A percentile compares a stretch with the other conserved stretches of the same genome.
Evolutionary conservation across 352 stramenopile genomes (phyloP).

Genomic region (Globisporangium perplexum): DNA sequence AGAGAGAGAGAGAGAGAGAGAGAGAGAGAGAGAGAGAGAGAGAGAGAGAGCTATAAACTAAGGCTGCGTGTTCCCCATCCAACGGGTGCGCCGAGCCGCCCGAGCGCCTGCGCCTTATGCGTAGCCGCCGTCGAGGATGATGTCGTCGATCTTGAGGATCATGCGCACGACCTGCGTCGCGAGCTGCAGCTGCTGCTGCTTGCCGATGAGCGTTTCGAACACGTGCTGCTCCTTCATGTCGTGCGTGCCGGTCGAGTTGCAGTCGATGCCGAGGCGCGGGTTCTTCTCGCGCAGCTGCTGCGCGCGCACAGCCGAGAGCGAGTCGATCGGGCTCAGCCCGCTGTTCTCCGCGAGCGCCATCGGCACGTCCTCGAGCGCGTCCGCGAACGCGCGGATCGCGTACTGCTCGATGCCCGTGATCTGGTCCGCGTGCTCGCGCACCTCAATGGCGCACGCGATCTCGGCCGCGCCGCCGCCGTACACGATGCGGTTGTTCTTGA

Average conservation of each 20-base stretch:
- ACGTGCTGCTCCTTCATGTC: constrained; percentile 99
- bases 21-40: too few relatives aligned
- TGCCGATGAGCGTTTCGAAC: constrained; percentile 99
- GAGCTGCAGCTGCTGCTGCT: constrained; percentile 99
- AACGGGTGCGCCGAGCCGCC: constrained; percentile 1
- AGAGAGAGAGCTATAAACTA: constrained; percentile 14
- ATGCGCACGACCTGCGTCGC: constrained; percentile 99
- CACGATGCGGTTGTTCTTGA: constrained; percentile 99
- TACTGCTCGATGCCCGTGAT: constrained; percentile 93
- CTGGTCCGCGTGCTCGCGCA: constrained; percentile 85
- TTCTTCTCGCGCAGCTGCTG: constrained; percentile 93
- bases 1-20: too few relatives aligned
- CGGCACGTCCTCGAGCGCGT: constrained; percentile 99
- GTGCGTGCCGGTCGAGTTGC: constrained; percentile 89
- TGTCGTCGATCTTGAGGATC: constrained; percentile 99
- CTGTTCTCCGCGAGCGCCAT: constrained; percentile 99
- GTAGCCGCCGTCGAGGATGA: constrained; percentile 95
- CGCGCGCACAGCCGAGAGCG: constrained; percentile 96
- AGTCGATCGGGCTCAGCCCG: constrained; percentile 96
- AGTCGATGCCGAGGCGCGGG: constrained; percentile 95
- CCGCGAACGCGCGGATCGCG: constrained; percentile 97
- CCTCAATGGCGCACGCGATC: constrained; percentile 96
- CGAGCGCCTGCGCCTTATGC: constrained; percentile 32
- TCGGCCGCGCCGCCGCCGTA: constrained; percentile 98
- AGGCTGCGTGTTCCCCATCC: constrained; percentile 7